Conservation (phyloP, 192 early-diverging fungal genomes). For the Mortierella antarctica region DNA sequence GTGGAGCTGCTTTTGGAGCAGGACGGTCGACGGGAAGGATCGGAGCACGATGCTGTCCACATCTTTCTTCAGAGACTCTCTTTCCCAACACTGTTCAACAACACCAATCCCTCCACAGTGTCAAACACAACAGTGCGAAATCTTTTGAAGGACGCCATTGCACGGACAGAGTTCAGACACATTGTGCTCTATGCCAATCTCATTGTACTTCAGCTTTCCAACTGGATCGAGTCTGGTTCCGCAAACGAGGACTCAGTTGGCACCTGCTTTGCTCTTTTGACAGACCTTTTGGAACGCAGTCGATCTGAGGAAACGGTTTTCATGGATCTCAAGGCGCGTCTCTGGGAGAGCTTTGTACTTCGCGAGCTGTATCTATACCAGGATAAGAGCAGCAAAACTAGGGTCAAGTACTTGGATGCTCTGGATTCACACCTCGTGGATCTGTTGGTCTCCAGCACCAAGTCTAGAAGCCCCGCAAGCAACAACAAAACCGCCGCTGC, state of each 20-base stretch:
- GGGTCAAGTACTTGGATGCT: conserved; percentile 2
- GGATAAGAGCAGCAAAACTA: neutral
- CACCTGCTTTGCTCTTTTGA: conserved; percentile 29
- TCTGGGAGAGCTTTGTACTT: conserved; percentile 29
- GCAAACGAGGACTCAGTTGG: neutral
- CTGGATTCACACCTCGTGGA: conserved; percentile 16
- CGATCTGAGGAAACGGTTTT: conserved; percentile 11
- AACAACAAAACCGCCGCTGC: neutral
- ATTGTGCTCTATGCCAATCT: conserved; percentile 8
- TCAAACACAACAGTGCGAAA: conserved; percentile 7
- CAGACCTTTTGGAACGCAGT: conserved; percentile 7
- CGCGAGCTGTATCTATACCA: conserved; percentile 33
- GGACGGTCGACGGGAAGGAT: neutral
- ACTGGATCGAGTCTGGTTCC: conserved; percentile 10
- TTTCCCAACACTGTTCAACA: conserved; percentile 44
- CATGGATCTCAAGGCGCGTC: conserved; percentile 23
- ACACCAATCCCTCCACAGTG: conserved; percentile 5
- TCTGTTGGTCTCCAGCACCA: conserved; percentile 32
- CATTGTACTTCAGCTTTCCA: conserved; percentile 24
- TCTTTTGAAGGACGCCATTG: conserved; percentile 12
- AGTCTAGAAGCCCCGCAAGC: neutral
- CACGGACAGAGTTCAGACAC: conserved; percentile 2
- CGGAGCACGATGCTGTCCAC: conserved; percentile 5
- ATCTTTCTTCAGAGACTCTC: conserved; percentile 14
- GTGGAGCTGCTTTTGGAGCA: conserved; percentile 5